Conservation (phyloP, 148 eudicot species). For the Rhododendron mucronatum region DNA sequence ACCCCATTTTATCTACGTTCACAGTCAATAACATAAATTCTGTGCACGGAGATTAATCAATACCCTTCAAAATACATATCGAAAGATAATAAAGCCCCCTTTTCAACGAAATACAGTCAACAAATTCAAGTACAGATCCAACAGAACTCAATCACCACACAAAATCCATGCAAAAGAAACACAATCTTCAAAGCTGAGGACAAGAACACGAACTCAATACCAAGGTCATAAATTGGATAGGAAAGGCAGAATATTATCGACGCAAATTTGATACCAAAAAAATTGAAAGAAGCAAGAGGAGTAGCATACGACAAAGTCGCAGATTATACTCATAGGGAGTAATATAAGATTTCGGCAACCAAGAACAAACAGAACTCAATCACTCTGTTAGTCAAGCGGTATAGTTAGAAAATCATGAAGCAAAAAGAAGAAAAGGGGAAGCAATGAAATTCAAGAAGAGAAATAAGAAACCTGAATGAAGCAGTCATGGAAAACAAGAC, state of each 20-base stretch:
- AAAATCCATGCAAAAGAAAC: not conserved
- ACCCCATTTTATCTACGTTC: not conserved
- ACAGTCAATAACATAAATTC: not conserved
- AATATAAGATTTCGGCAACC: not conserved
- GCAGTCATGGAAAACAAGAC: slow-evolving; percentile 11
- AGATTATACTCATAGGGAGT: not conserved
- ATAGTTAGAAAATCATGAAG: not conserved
- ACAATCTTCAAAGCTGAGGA: not conserved
- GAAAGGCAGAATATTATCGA: not conserved
- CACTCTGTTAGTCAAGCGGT: too few relatives aligned
- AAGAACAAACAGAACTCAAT: too few relatives aligned
- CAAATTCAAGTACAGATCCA: not conserved
- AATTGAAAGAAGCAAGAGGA: slow-evolving; percentile 2
- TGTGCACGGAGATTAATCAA: too few relatives aligned
- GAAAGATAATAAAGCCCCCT: not conserved
- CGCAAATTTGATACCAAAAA: not conserved
- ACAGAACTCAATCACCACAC: not conserved
- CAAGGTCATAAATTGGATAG: not conserved
- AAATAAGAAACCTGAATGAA: slow-evolving; percentile 7
- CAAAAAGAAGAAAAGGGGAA: not conserved
- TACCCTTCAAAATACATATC: too few relatives aligned
- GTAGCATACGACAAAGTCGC: not conserved
- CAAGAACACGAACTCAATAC: not conserved
- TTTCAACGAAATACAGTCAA: not conserved
- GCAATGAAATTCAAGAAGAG: not conserved